phyloP scores from a whole-genome alignment of 2,329 filamentous ascomycete species.

The Aureobasidium sp. region DNA sequence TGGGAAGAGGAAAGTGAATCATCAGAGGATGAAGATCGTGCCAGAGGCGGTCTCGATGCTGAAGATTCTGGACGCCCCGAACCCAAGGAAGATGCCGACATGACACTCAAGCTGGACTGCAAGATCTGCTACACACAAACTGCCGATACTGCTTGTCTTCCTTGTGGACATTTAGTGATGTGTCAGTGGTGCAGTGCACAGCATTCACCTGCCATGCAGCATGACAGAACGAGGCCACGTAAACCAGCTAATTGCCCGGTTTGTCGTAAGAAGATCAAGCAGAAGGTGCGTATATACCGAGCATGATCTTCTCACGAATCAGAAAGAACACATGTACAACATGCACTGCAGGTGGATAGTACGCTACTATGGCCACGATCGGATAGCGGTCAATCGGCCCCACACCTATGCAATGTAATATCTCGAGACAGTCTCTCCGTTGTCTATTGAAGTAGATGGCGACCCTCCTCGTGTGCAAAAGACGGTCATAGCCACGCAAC shows the following conservation, averaged over 20 bases:
- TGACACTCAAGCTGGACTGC: constrained; percentile 44
- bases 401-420: neutral
- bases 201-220: constrained; percentile 37
- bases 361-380: neutral
- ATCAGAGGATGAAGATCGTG: constrained; percentile 17
- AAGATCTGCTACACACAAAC: constrained; percentile 46
- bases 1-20: constrained; percentile 17
- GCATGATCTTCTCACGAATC: neutral
- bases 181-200: constrained; percentile 49
- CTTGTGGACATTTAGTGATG: constrained; percentile 48
- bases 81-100: constrained; percentile 40
- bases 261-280: constrained; percentile 38
- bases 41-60: constrained; percentile 35
- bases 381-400: neutral
- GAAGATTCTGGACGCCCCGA: constrained; percentile 38
- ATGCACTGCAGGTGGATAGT: neutral
- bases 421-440: no score
- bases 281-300: constrained; percentile 28
- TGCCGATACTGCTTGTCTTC: constrained; percentile 44
- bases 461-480: no score
- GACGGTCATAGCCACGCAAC: no score
- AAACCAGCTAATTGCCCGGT: constrained; percentile 37
- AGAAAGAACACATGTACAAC: neutral
- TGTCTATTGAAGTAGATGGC: no score
- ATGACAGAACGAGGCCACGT: constrained; percentile 33